Percentiles rank a stretch among this genome's conserved stretches.
phyloP scores from a whole-genome alignment of 2,329 filamentous ascomycete genomes.

The Trichoderma koningiopsis region DNA sequence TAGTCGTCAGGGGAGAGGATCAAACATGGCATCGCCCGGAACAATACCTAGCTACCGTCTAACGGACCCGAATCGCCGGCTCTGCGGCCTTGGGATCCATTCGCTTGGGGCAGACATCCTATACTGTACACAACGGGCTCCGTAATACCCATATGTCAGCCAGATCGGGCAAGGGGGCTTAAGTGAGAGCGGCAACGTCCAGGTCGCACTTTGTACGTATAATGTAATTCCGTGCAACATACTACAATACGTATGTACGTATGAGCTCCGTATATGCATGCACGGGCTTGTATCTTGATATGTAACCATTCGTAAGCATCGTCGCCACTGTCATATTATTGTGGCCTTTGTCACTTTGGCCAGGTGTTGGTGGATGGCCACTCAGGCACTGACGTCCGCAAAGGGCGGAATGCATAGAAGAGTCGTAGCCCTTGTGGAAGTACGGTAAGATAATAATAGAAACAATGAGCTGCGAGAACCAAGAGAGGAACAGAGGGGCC shows the following conservation, averaged over 20 bases:
- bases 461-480: background rate
- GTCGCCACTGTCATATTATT: background rate
- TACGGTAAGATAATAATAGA: constrained; percentile 3
- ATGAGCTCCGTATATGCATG: background rate
- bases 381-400: background rate
- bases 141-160: background rate
- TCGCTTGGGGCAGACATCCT: background rate
- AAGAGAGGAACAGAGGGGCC: background rate
- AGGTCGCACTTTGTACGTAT: background rate
- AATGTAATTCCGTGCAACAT: background rate
- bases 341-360: constrained; percentile 2
- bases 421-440: background rate
- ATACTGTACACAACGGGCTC: background rate
- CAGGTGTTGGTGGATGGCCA: background rate
- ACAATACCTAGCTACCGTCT: background rate
- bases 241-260: background rate
- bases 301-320: background rate
- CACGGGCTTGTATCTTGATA: background rate
- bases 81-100: constrained; percentile 2
- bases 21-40: constrained; percentile 1
- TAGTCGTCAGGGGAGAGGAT: background rate
- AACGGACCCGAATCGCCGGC: background rate
- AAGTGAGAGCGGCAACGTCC: background rate
- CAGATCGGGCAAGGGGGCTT: background rate
- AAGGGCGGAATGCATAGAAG: constrained; percentile 3